Evolutionary conservation across 108 stramenopile species (phyloP), one percentile per base, ranked within the genome.

Genomic region (Cyclotella sp.): DNA sequence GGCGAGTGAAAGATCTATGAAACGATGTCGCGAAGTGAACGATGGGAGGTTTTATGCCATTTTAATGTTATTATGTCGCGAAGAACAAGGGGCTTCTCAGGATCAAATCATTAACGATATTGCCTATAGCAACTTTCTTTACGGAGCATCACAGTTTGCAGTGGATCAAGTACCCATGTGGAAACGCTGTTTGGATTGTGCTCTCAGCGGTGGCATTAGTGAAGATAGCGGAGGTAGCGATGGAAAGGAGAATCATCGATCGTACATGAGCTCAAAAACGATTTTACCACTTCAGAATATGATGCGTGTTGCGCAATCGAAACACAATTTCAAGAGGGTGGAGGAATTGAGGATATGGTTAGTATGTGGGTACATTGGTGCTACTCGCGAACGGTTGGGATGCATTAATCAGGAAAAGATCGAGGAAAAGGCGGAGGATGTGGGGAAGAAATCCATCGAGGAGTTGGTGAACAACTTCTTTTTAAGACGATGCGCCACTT

Each of bases 261-360:
- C 54, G 10, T 45, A 47, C 21, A 45, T 21, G 14, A 75, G 75
- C 22, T 43, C 72, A 41, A 73, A 83, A 40, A 76, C 87, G 9
- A 72, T 81, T 12, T 19, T 84, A 10, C 85, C 90, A 0, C 55
- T 93, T 21, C 59, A 70, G 41, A 71, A 89, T 40, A 75, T 90
- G 65, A 73, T 80, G 10, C 85, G 84, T 24, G 89, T 93, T 52
- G 92, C 92, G 21, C 24, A 62, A 42, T 64, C 63, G 22, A 90
- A 89, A 70, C 72, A 72, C 1, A 93, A 93, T 72, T 53, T 41
- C 2, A 88, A 86, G 61, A 83, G 90, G 14, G 83, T 68, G 8
- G 57, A 76, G 8, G 92, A 93, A 60, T 69, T 89, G 34, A 61
- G 64, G 43, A 42, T 89, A 18, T 49, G 55, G 8, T 57, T 90